A percentile compares a stretch with the other conserved stretches of the same genome.
phyloP scores from a whole-genome alignment of 257 asterid genomes.

The Primulina tabacum region DNA sequence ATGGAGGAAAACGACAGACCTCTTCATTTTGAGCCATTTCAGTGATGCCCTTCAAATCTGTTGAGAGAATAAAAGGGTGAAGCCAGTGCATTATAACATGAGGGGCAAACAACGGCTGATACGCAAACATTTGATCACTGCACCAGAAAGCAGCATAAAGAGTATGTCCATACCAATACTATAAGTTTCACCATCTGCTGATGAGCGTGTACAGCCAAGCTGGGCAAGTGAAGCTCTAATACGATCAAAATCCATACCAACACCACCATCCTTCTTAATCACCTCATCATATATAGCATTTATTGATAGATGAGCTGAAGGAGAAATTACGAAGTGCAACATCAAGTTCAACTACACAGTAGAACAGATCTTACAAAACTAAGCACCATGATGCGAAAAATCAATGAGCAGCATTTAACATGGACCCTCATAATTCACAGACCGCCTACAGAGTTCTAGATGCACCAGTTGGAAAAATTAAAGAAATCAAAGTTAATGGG shows the following conservation, averaged over 20 bases:
- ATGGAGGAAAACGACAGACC: constrained; percentile 37
- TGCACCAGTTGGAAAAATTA: background rate
- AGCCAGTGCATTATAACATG: constrained; percentile 19
- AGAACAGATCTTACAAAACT: constrained; percentile 16
- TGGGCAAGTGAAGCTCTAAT: constrained; percentile 54
- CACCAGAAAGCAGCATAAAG: constrained; percentile 14
- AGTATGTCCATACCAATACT: constrained; percentile 56
- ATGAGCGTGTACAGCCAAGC: constrained; percentile 55
- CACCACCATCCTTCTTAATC: constrained; percentile 65
- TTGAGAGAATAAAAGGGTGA: constrained; percentile 24
- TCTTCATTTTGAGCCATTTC: constrained; percentile 80
- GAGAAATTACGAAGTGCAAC: constrained; percentile 17
- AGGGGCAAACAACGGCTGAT: background rate
- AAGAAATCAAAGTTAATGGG: background rate
- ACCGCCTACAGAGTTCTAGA: background rate
- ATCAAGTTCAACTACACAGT: background rate
- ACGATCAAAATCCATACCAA: constrained; percentile 63
- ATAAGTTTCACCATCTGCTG: constrained; percentile 50
- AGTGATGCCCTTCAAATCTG: constrained; percentile 75
- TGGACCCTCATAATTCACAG: background rate
- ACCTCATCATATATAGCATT: constrained; percentile 70
- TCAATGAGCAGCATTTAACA: background rate
- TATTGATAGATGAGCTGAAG: constrained; percentile 58
- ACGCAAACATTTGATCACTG: constrained; percentile 7
- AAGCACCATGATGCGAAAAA: constrained; percentile 1